phyloP scores from a whole-genome alignment of 176 grass and related monocot species.

The Oryza coarctata region DNA sequence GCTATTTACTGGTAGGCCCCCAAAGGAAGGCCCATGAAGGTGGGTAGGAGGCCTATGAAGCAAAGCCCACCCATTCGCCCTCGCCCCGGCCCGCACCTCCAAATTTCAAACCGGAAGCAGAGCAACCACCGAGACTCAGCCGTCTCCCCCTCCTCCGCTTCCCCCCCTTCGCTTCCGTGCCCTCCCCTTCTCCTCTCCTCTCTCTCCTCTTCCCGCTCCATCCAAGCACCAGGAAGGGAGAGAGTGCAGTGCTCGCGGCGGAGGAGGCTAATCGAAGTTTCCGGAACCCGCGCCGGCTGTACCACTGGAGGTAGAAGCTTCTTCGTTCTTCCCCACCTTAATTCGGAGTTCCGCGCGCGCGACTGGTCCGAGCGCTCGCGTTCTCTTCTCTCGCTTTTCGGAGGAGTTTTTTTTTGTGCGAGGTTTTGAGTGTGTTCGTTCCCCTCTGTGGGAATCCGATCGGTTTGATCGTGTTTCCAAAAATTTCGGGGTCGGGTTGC shows the following conservation, averaged over 20 bases:
- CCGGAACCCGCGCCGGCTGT: neutral
- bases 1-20: neutral
- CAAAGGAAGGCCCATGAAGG: neutral
- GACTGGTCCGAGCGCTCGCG: too few species aligned
- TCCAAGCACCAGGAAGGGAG: neutral
- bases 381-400: too few species aligned
- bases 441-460: neutral
- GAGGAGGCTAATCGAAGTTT: neutral
- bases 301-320: neutral
- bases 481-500: neutral
- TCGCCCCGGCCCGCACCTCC: neutral
- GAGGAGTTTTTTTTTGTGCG: too few species aligned
- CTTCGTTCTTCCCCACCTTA: too few species aligned
- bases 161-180: neutral
- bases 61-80: neutral
- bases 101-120: slow-evolving; percentile 29
- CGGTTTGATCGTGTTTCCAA: too few species aligned
- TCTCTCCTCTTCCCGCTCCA: neutral
- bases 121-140: neutral
- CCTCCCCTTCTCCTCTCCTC: neutral
- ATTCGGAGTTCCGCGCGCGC: too few species aligned
- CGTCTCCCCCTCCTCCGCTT: neutral
- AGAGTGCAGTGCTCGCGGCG: neutral
- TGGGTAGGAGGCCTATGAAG: neutral
- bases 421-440: too few species aligned